Evolutionary conservation across 352 stramenopile genomes (phyloP), one percentile per base, ranked within the genome.

Genomic region (Phytophthora colocasiae): DNA sequence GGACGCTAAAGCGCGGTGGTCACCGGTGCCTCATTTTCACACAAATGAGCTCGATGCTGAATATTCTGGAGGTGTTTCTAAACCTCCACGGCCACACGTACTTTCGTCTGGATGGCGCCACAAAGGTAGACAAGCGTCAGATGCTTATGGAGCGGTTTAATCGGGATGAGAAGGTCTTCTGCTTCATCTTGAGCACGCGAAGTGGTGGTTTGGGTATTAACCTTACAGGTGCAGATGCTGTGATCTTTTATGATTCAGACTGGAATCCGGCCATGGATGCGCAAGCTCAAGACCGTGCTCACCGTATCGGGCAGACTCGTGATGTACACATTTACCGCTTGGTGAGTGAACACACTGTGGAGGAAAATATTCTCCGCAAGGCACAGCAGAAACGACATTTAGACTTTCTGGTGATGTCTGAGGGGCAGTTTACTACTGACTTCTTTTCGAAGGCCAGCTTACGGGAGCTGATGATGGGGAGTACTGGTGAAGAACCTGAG

Each of bases 331-430:
- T 99, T 46, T 99, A 99, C 73, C 88, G 98, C 1, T 81, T 99
- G 15, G 91, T 99, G 5, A 99, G 90, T 26, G 89, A 98, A 55
- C 89, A 98, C 69, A 98, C 98, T 1, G 97, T 99, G 34, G 98
- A 99, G 77, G 98, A 99, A 74, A 99, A 99, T 76, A 99, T 99
- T 63, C 69, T 99, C n/a, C 87, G 91, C n/a, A 99, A 99, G 72
- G 97, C 93, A 0, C 87, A 96, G 58, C 97, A 99, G 70, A 99
- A 99, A 79, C 86, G 94, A 1, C 97, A 99, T 58, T 81, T 99
- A 29, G 97, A 99, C 73, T 96, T 97, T 34, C 71, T 99, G 4
- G 96, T 95, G 14, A 92, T 98, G 80, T 78, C 73, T 31, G 75
- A 90, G 47, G 76, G 82, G 6, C 80, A 95, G 47, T 89, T 89